A percentile compares a stretch with the other conserved stretches of the same genome.
Evolutionary conservation across 2,329 filamentous ascomycete species (phyloP).

Genomic region (Trichoderma sp.): DNA sequence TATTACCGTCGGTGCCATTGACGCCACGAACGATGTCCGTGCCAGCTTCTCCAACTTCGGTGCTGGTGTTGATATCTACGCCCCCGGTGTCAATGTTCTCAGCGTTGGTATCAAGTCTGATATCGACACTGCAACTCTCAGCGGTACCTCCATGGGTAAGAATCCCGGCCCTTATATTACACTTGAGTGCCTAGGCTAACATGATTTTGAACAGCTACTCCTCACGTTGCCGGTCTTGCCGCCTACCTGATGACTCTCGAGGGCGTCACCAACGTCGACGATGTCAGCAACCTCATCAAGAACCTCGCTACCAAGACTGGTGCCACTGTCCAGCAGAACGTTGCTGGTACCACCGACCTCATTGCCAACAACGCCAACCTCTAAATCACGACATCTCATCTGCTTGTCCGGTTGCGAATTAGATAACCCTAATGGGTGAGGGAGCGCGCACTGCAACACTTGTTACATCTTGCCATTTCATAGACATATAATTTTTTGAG

Average conservation of each 20-base stretch:
- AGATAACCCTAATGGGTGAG: neutral
- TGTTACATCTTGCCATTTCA: neutral
- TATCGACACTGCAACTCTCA: constrained; percentile 44
- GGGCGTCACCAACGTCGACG: constrained; percentile 39
- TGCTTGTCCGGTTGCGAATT: neutral
- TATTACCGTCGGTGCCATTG: constrained; percentile 59
- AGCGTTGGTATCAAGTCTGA: constrained; percentile 52
- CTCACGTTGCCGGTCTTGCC: constrained; percentile 65
- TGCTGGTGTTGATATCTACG: constrained; percentile 50
- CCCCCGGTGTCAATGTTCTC: constrained; percentile 52
- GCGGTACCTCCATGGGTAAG: constrained; percentile 57
- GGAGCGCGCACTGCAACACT: neutral
- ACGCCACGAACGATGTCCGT: constrained; percentile 46
- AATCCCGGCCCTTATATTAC: neutral
- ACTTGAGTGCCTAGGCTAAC: neutral
- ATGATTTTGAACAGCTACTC: constrained; percentile 45
- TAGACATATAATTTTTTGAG: neutral
- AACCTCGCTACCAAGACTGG: constrained; percentile 48
- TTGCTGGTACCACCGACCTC: constrained; percentile 44
- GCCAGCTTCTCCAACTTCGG: constrained; percentile 61
- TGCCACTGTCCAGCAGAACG: constrained; percentile 42
- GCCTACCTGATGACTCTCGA: constrained; percentile 64
- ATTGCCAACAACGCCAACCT: constrained; percentile 57
- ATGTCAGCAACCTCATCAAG: constrained; percentile 49
- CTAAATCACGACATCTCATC: neutral